phyloP scores from a whole-genome alignment of 345 rosid genomes.

The Pistacia integerrima region DNA sequence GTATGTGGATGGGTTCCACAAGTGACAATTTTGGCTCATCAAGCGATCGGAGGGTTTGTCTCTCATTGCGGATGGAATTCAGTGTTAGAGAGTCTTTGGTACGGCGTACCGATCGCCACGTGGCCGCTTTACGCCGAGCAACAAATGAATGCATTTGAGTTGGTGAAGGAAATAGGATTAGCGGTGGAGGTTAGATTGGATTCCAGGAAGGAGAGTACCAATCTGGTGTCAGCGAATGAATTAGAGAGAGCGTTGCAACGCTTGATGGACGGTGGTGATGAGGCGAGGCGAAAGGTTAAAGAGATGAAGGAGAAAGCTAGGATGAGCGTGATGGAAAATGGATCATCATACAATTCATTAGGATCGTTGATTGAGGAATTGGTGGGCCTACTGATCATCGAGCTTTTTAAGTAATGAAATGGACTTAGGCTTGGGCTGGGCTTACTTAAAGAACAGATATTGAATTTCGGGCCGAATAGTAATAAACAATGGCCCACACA shows the following conservation, averaged over 20 bases:
- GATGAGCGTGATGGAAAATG: constrained; percentile 14
- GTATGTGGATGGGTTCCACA: constrained; percentile 31
- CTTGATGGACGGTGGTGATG: constrained; percentile 17
- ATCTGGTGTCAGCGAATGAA: constrained; percentile 13
- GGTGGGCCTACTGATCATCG: background rate
- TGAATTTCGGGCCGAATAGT: too few species aligned
- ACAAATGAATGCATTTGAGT: constrained; percentile 28
- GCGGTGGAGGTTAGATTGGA: constrained; percentile 28
- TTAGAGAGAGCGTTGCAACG: constrained; percentile 6
- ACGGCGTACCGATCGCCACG: constrained; percentile 16
- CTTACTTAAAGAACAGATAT: too few species aligned
- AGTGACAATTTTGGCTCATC: constrained; percentile 18
- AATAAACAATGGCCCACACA: too few species aligned
- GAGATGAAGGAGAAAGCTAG: constrained; percentile 16
- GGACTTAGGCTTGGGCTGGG: too few species aligned
- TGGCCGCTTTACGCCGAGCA: constrained; percentile 34
- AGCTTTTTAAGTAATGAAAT: too few species aligned
- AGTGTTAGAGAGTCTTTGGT: constrained; percentile 29
- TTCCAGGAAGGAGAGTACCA: constrained; percentile 2
- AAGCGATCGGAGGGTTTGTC: constrained; percentile 25
- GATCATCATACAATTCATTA: constrained; percentile 15
- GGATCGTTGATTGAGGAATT: constrained; percentile 14
- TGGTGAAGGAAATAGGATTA: constrained; percentile 23
- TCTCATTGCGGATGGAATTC: constrained; percentile 35
- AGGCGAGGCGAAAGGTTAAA: constrained; percentile 22